These are phyloP conservation scores for Beverwykella pulmonaria DNA, from an alignment of 495 filamentous ascomycete species.

Conservation along the genomic window DNA sequence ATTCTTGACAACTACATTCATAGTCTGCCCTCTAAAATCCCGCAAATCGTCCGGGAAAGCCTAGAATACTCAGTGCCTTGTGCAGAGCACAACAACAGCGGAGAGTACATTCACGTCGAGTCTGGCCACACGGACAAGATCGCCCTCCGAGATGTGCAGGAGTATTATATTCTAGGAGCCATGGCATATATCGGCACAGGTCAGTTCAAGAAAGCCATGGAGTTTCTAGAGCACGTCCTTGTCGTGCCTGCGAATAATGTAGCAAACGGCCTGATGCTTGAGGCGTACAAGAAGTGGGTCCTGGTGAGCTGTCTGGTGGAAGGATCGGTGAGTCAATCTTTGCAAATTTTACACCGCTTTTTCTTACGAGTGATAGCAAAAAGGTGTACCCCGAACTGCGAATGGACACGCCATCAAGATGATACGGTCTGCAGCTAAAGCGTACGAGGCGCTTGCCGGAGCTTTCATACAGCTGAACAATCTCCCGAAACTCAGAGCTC, in stretches of 20 bases:
- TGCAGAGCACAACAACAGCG: constrained; percentile 40
- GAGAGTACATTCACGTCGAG: constrained; percentile 57
- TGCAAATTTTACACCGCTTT: background rate
- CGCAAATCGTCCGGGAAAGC: constrained; percentile 18
- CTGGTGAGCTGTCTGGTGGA: constrained; percentile 72
- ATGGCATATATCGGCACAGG: constrained; percentile 75
- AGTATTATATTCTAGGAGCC: constrained; percentile 78
- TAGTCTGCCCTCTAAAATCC: constrained; percentile 57
- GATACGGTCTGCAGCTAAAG: constrained; percentile 63
- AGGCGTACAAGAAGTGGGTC: constrained; percentile 93
- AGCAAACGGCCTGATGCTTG: constrained; percentile 76
- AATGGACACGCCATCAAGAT: constrained; percentile 55
- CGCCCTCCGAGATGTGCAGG: constrained; percentile 61
- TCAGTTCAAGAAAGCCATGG: constrained; percentile 70
- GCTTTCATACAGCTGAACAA: constrained; percentile 64
- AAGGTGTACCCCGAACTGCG: constrained; percentile 50
- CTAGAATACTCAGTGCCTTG: constrained; percentile 37
- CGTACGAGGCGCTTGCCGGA: constrained; percentile 70
- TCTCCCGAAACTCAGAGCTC: constrained; percentile 58
- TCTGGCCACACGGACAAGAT: constrained; percentile 63
- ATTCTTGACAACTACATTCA: constrained; percentile 70
- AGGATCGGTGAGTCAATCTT: constrained; percentile 60
- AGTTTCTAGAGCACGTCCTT: constrained; percentile 70
- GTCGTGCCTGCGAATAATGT: constrained; percentile 61
- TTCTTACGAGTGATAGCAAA: constrained; percentile 16